Conservation (phyloP, 805 yeast species). For the Candida mattraensis region DNA sequence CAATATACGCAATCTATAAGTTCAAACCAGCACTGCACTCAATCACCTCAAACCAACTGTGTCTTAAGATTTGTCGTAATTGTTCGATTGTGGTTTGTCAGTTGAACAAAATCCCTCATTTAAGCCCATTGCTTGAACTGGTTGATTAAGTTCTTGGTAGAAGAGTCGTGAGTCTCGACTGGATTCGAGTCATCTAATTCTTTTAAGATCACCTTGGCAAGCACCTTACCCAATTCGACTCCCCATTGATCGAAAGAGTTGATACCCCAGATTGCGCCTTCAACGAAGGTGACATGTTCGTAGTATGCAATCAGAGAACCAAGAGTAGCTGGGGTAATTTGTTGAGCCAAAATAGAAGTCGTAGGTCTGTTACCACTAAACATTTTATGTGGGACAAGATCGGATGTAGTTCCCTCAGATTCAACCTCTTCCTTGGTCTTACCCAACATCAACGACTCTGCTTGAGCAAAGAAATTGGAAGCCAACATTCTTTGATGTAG, state of each 20-base stretch:
- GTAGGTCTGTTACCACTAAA: conserved; percentile 99
- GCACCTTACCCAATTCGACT: conserved; percentile 96
- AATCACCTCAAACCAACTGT: too few species aligned
- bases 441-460: conserved; percentile 97
- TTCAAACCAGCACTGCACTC: too few species aligned
- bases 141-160: conserved; percentile 92
- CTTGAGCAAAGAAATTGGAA: conserved; percentile 98
- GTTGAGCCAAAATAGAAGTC: conserved; percentile 92
- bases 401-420: conserved; percentile 81
- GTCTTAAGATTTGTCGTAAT: too few species aligned
- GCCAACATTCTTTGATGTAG: conserved; percentile 97
- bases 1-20: too few species aligned
- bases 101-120: conserved; percentile 3
- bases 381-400: conserved; percentile 89
- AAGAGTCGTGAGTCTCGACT: conserved; percentile 76
- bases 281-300: conserved; percentile 95
- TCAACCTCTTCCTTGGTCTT: conserved; percentile 81
- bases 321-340: conserved; percentile 93
- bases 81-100: too few species aligned
- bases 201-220: conserved; percentile 92
- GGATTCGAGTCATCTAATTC: conserved; percentile 68
- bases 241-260: conserved; percentile 99
- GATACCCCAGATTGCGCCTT: conserved; percentile 99
- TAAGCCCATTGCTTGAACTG: conserved; percentile 84
- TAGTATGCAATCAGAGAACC: conserved; percentile 98